Conservation (phyloP, 2,329 filamentous ascomycete species). For the Neonectria coccinea region DNA sequence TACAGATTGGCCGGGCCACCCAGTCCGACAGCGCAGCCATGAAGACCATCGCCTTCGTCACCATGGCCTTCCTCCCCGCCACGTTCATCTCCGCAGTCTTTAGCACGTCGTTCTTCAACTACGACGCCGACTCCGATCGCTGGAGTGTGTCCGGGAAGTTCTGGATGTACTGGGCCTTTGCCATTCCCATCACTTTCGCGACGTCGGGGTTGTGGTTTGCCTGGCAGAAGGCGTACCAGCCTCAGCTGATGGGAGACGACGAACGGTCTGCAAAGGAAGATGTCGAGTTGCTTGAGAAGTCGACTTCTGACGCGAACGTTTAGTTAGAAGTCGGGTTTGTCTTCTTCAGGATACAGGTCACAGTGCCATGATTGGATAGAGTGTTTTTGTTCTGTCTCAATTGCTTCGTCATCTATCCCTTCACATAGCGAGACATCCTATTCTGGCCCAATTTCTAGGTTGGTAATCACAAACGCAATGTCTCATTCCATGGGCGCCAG, state of each 20-base stretch:
- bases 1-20: slow-evolving; percentile 55
- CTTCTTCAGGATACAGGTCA: neutral
- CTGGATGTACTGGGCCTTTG: slow-evolving; percentile 53
- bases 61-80: slow-evolving; percentile 61
- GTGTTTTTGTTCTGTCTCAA: neutral
- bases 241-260: neutral
- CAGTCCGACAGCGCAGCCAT: slow-evolving; percentile 63
- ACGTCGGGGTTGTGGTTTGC: slow-evolving; percentile 40
- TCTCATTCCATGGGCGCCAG: slow-evolving; percentile 55
- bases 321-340: neutral
- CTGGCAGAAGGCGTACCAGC: slow-evolving; percentile 54
- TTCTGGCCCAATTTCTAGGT: neutral
- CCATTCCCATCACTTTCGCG: slow-evolving; percentile 44
- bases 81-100: slow-evolving; percentile 64
- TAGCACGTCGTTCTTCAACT: slow-evolving; percentile 59
- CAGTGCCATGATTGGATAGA: neutral
- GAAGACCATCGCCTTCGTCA: slow-evolving; percentile 63
- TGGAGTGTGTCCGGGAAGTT: slow-evolving; percentile 49
- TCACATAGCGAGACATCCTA: neutral
- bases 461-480: slow-evolving; percentile 13
- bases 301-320: neutral
- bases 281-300: neutral
- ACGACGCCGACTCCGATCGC: slow-evolving; percentile 35
- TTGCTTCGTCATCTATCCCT: neutral
- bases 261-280: neutral